Evolutionary conservation across 495 filamentous ascomycete species (phyloP).

Genomic region (Talaromyces stipitatus): DNA sequence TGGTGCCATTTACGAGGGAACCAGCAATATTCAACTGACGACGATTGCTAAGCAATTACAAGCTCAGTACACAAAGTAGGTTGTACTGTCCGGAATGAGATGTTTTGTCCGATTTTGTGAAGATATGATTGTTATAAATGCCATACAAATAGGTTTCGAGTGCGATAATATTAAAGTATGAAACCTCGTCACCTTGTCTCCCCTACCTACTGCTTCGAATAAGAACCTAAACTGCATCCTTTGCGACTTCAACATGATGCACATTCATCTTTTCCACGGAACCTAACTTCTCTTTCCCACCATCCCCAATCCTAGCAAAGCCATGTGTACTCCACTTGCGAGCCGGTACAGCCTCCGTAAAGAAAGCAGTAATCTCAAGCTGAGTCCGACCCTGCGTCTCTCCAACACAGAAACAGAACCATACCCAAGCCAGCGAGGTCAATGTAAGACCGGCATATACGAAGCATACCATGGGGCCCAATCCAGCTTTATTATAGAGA

Average conservation of each 20-base stretch:
- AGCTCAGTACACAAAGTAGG: constrained; percentile 66
- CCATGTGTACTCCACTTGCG: constrained; percentile 16
- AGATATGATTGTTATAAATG: too few relatives aligned
- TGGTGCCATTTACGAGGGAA: constrained; percentile 96
- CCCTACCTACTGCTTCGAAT: not conserved
- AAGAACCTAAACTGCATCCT: not conserved
- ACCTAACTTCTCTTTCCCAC: not conserved
- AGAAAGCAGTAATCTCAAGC: constrained; percentile 23
- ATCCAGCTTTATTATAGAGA: constrained; percentile 25
- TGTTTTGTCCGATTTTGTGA: too few relatives aligned
- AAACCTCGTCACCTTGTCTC: not conserved
- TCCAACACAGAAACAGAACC: constrained; percentile 36
- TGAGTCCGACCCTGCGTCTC: constrained; percentile 25
- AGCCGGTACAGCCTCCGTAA: constrained; percentile 19
- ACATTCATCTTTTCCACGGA: not conserved
- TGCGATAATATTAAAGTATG: too few relatives aligned
- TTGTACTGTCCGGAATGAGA: not conserved
- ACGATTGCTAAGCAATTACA: constrained; percentile 93
- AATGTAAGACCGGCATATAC: constrained; percentile 24
- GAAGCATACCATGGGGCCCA: constrained; percentile 32
- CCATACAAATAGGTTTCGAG: not conserved
- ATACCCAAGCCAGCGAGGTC: constrained; percentile 24
- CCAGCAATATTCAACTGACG: constrained; percentile 76
- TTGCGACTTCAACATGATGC: not conserved
- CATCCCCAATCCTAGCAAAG: constrained; percentile 6